Base-by-base conservation (phyloP, 208 protist genomes). In the Zelonia costaricensis region DNA sequence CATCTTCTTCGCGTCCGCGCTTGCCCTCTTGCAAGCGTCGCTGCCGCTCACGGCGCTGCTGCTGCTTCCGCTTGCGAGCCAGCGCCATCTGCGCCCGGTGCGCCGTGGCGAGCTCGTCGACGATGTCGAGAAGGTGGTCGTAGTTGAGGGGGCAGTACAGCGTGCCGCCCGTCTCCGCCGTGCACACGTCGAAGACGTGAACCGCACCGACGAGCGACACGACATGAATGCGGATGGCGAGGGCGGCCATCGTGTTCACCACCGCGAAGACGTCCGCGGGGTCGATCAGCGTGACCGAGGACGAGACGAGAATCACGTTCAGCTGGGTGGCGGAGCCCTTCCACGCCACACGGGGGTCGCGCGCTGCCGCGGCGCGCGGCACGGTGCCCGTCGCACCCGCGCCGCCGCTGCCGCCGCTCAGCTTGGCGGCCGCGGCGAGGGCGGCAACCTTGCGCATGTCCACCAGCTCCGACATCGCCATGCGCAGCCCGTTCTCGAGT, bases 231-330 rank as follows among this genome's bases (percentile, higher is more conserved):
- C 61, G 63, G 18, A 94, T 64, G 39, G 58, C 57, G 36, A 85
- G 49, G 43, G 57, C 68, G 18, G 74, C 66, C 49, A 92, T 47
- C 15, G 74, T 64, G 27, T 72, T 64, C 18, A 91, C 39, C n/a
- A 92, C 82, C n/a, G 38, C 51, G 55, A 88, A 83, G 5, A 94
- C 81, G 61, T 94, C 85, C 22, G 74, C 71, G 18, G 85, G 83
- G 66, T 94, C 88, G 46, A 94, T 84, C 9, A 91, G 53, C 25
- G 88, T 92, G 10, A 94, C 83, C 27, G 88, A 84, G 27, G 88
- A 84, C 12, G 84, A 82, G 18, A 92, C 25, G 13, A 94, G 49
- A 55, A 91, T 31, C 27, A 94, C 62, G 54, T 70, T 84, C 23
- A 86, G 75, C 52, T 68, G 75, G 48, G 73, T 58, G 30, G 60